A percentile compares a stretch with the other conserved stretches of the same genome.
phyloP scores from a whole-genome alignment of 2,329 filamentous ascomycete species.

The Epichloe bromicola region DNA sequence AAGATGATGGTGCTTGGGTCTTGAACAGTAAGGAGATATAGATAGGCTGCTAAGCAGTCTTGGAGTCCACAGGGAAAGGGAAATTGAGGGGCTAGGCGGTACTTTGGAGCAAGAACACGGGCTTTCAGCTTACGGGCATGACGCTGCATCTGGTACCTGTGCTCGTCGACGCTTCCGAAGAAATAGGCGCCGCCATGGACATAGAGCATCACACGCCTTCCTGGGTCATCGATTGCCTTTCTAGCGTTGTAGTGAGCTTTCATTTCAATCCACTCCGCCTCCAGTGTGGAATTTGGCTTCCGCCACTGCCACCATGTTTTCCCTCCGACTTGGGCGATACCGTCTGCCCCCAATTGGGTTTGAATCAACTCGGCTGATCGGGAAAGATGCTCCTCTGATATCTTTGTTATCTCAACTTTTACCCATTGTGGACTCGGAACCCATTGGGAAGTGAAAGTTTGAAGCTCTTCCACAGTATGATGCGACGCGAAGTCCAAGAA shows the following conservation, averaged over 20 bases:
- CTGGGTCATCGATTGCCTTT: slow-evolving; percentile 44
- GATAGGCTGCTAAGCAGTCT: slow-evolving; percentile 79
- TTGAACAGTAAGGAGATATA: slow-evolving; percentile 66
- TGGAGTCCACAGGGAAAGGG: slow-evolving; percentile 89
- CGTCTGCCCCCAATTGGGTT: slow-evolving; percentile 64
- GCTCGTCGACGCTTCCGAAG: slow-evolving; percentile 90
- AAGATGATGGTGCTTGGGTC: slow-evolving; percentile 72
- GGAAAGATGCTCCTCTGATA: slow-evolving; percentile 50
- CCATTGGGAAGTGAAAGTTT: slow-evolving; percentile 83
- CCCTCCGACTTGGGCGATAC: slow-evolving; percentile 65
- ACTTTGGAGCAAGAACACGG: slow-evolving; percentile 73
- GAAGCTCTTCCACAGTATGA: slow-evolving; percentile 85
- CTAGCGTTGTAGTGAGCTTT: slow-evolving; percentile 57
- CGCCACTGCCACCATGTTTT: slow-evolving; percentile 86
- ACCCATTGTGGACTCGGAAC: slow-evolving; percentile 86
- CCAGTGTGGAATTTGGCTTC: slow-evolving; percentile 49
- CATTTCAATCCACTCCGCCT: slow-evolving; percentile 97
- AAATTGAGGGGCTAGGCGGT: slow-evolving; percentile 83
- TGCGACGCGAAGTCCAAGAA: slow-evolving; percentile 78
- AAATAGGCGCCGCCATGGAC: slow-evolving; percentile 91
- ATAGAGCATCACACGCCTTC: slow-evolving; percentile 78
- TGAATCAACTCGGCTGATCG: slow-evolving; percentile 55
- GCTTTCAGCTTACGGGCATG: slow-evolving; percentile 91
- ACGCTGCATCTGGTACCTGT: slow-evolving; percentile 95
- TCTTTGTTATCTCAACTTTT: slow-evolving; percentile 55